A percentile compares a stretch with the other conserved stretches of the same genome.
Conservation (phyloP, 192 early-diverging fungal genomes). For the Spizellomyces punctatus region DNA sequence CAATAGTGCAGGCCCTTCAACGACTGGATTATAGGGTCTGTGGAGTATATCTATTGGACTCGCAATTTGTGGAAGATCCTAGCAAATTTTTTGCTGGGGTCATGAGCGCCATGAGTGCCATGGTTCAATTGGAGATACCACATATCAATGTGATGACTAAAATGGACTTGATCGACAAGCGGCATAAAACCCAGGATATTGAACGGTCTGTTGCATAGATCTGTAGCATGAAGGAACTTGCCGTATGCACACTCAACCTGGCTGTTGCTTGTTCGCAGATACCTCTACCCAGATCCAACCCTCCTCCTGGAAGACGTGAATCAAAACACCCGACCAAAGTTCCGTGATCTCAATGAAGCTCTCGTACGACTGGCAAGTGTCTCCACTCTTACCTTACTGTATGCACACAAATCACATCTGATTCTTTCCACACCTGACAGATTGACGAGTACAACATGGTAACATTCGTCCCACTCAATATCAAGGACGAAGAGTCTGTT, state of each 20-base stretch:
- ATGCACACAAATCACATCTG: neutral
- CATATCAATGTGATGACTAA: constrained; percentile 98
- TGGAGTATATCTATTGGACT: constrained; percentile 91
- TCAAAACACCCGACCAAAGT: constrained; percentile 68
- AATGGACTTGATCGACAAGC: constrained; percentile 84
- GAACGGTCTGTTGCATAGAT: constrained; percentile 36
- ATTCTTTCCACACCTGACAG: constrained; percentile 33
- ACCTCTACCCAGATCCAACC: constrained; percentile 88
- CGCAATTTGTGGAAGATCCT: constrained; percentile 94
- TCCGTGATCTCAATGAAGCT: constrained; percentile 85
- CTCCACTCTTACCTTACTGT: neutral
- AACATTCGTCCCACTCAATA: constrained; percentile 89
- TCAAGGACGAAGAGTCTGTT: constrained; percentile 92
- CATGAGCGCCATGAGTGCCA: constrained; percentile 91
- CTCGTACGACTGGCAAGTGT: constrained; percentile 77
- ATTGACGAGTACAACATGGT: constrained; percentile 99
- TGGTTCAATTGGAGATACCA: constrained; percentile 97
- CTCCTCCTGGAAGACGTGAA: constrained; percentile 85
- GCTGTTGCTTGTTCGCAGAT: constrained; percentile 49
- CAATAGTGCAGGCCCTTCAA: constrained; percentile 68
- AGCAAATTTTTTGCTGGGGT: constrained; percentile 97
- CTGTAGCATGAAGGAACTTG: constrained; percentile 21
- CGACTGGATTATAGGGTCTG: constrained; percentile 82
- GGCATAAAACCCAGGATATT: constrained; percentile 31
- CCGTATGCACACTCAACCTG: constrained; percentile 9